Evolutionary conservation across 2,329 filamentous ascomycete genomes (phyloP).

Genomic region (Aspergillus caelatus): DNA sequence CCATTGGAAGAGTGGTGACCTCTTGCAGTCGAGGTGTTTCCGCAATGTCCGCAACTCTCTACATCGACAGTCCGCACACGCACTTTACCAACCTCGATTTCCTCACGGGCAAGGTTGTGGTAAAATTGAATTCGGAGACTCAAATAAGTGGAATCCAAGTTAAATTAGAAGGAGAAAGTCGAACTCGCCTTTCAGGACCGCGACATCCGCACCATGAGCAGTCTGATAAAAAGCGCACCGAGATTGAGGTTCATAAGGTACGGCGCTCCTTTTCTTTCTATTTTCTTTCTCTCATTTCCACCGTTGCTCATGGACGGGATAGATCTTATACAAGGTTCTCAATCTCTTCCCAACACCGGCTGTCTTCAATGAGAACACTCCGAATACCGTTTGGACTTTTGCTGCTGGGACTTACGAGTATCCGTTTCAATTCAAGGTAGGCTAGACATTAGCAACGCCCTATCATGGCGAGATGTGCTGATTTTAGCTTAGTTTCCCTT

Average conservation of each 20-base stretch:
- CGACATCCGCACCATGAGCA: slow-evolving; percentile 44
- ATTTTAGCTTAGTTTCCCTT: slow-evolving; percentile 46
- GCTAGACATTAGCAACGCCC: neutral
- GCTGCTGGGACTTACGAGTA: slow-evolving; percentile 51
- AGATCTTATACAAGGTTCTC: slow-evolving; percentile 51
- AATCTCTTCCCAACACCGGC: slow-evolving; percentile 51
- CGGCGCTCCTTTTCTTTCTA: slow-evolving; percentile 10
- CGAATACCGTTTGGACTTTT: slow-evolving; percentile 47
- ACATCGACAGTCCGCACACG: slow-evolving; percentile 46
- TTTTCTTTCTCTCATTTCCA: no score
- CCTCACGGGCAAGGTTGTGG: slow-evolving; percentile 48
- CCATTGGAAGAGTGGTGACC: neutral
- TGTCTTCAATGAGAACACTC: slow-evolving; percentile 39
- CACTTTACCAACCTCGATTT: slow-evolving; percentile 54
- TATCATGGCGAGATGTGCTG: neutral
- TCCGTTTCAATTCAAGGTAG: slow-evolving; percentile 54
- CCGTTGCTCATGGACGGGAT: neutral
- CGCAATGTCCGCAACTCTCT: slow-evolving; percentile 50
- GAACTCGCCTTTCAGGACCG: slow-evolving; percentile 46
- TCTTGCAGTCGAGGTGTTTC: neutral
- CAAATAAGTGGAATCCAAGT: slow-evolving; percentile 50
- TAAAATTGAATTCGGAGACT: slow-evolving; percentile 45
- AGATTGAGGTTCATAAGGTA: slow-evolving; percentile 54
- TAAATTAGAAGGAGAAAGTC: slow-evolving; percentile 54
- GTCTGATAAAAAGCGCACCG: slow-evolving; percentile 51